Evolutionary conservation across 495 filamentous ascomycete species (phyloP), one percentile per base, ranked within the genome.

Genomic region (Aspergillus ostianus): DNA sequence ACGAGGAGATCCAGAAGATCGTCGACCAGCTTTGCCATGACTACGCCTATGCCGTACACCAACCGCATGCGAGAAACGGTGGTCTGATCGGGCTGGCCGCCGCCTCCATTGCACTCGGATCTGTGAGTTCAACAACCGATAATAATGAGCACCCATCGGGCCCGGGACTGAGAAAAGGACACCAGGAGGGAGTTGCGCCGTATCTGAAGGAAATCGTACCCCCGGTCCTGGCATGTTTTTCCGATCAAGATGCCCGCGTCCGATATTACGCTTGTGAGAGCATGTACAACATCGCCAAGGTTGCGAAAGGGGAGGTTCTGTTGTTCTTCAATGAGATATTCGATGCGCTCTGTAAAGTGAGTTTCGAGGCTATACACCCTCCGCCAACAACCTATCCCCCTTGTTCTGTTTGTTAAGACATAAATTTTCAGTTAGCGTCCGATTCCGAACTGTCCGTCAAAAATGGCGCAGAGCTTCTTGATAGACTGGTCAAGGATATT

Each of bases 251-350:
- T 87, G 95, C 95, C 20, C 83, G 95, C 53, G 95, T 99, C 18
- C 86, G 95, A 55, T 99, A 99, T 71, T 99, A 99, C 74, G 95
- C 95, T 50, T 99, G 95, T 76, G 95, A 99, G 82, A 94, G 92
- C 75, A 99, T 99, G 95, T 99, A 99, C 73, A 99, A 99, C 67
- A 98, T 99, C 67, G 92, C 95, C 62, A 98, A 98, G 77, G 94
- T 98, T 9, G 94, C 95, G 21, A 99, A 99, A 72, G 95, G 95
- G 48, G 95, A 99, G 71, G 94, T 96, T 30, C 71, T 98, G 60
- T 82, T 92, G 20, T 98, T 96, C 76, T 99, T 97, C 77, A 98
- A 99, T 70, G 87, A 97, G 53, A 93, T 98, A 47, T 99, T 99
- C 68, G 95, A 98, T 75, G 92, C 94, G 12, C 73, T 99, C 47